Evolutionary conservation across 2,329 filamentous ascomycete genomes (phyloP).

Genomic region (Fusarium agapanthi): DNA sequence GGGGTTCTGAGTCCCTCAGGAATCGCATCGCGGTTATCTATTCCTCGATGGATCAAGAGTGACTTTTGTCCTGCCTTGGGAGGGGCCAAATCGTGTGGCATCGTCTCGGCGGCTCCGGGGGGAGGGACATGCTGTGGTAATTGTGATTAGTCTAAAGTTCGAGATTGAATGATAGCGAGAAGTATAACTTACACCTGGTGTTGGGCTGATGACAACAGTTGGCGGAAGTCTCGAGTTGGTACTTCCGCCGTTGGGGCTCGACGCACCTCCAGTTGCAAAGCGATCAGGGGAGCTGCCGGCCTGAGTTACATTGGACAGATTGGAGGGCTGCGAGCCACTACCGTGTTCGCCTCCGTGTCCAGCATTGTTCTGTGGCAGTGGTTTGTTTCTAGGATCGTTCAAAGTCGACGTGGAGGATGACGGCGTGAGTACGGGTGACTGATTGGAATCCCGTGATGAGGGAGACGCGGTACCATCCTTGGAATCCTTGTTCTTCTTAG

Average conservation of each 20-base stretch:
- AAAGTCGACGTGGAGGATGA: conserved; percentile 90
- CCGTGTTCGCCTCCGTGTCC: conserved; percentile 55
- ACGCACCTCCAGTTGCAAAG: conserved; percentile 50
- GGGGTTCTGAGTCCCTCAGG: conserved; percentile 95
- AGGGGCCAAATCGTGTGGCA: conserved; percentile 95
- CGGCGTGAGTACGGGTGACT: conserved; percentile 76
- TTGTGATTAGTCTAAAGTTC: conserved; percentile 14
- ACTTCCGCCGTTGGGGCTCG: conserved; percentile 50
- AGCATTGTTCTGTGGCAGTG: conserved; percentile 67
- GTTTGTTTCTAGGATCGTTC: conserved; percentile 86
- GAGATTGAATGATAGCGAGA: conserved; percentile 7
- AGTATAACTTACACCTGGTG: conserved; percentile 76
- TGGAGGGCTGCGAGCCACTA: conserved; percentile 52
- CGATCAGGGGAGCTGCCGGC: conserved; percentile 52
- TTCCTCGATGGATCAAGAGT: conserved; percentile 81
- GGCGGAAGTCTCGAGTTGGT: conserved; percentile 67
- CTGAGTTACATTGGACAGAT: conserved; percentile 49
- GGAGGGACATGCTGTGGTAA: conserved; percentile 78
- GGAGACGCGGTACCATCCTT: conserved; percentile 85
- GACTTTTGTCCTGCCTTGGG: conserved; percentile 93
- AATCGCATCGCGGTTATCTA: conserved; percentile 89
- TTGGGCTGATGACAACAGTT: conserved; percentile 94
- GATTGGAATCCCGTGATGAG: conserved; percentile 66
- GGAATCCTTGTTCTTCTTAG: conserved; percentile 76
- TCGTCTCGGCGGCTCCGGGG: conserved; percentile 93